Conservation (phyloP, 495 filamentous ascomycete species). For the Hypoxylon crocopeplum region DNA sequence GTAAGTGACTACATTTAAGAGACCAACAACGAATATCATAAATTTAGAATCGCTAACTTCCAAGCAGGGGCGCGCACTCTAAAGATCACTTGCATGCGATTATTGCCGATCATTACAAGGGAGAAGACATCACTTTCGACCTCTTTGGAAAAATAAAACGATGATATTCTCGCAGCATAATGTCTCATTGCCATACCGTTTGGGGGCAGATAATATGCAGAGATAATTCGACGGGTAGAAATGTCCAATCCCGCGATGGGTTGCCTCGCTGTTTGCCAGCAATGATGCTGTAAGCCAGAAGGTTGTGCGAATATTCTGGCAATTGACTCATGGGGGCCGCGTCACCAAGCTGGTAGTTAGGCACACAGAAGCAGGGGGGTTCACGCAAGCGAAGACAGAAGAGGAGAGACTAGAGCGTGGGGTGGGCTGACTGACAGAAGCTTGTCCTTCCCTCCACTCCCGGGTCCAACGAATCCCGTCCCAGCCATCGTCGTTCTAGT, state of each 20-base stretch:
- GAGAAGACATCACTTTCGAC: slow-evolving; percentile 76
- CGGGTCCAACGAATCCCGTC: slow-evolving; percentile 27
- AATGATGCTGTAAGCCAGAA: slow-evolving; percentile 1
- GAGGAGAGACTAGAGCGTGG: too few species aligned
- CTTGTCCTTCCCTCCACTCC: slow-evolving; percentile 14
- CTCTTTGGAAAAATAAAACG: slow-evolving; percentile 40
- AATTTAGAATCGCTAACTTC: slow-evolving; percentile 40
- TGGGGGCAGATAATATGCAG: neutral
- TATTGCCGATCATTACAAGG: slow-evolving; percentile 83
- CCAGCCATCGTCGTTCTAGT: too few species aligned
- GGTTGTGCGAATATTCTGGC: slow-evolving; percentile 13
- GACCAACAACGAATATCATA: neutral
- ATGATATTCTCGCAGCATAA: slow-evolving; percentile 25
- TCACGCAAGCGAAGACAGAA: too few species aligned
- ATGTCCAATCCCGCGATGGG: neutral
- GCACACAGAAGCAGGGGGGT: slow-evolving; percentile 29
- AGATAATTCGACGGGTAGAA: neutral
- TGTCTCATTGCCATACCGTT: too few species aligned
- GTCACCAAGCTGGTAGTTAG: slow-evolving; percentile 30
- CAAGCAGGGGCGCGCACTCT: slow-evolving; percentile 74
- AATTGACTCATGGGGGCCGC: slow-evolving; percentile 34
- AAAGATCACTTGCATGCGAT: slow-evolving; percentile 82
- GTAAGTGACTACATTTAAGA: slow-evolving; percentile 58
- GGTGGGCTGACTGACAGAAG: slow-evolving; percentile 28
- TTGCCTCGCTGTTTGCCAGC: slow-evolving; percentile 1